Evolutionary conservation across 352 stramenopile species (phyloP), one percentile per base, ranked within the genome.

Genomic region (Hyaloperonospora brassicae): DNA sequence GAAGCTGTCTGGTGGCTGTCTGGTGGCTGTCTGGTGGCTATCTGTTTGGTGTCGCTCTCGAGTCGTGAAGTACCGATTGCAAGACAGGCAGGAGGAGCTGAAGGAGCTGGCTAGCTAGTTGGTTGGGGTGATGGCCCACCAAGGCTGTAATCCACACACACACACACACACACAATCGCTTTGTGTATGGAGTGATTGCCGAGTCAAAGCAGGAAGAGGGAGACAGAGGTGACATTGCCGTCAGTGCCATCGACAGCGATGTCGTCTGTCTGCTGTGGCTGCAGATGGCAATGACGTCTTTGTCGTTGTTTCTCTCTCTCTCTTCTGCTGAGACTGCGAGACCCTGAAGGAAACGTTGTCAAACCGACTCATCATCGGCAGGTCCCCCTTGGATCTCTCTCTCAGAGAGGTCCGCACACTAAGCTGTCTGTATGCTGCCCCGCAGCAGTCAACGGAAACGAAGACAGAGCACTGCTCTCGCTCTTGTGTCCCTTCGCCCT

Each of bases 141-240:
- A 87, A 90, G 80, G 80, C 80, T 85, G 59, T 90, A 83, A 90
- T 80, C 77, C 78, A 83, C 57, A 45, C 35, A 39, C 42, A 47
- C 39, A 38, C 41, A 48, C 47, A 38, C 41, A 48, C 47, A 56
- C 31, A 21, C 40, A 52, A 34, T 40, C 22, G 48, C n/a, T 25
- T 43, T 22, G 12, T 38, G 10, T 23, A 10, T 31, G 25, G 31
- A 50, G 45, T 59, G 46, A 50, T 51, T 54, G 47, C 50, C n/a
- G 27, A 51, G 51, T 62, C 42, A 36, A 22, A 51, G 43, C 43
- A 35, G 24, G 27, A 49, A 17, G 22, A 48, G 24, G 23, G 23
- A 49, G 10, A 38, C 5, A 47, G 2, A 8, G 25, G 12, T 25
- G 21, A 21, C 1, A 22, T 12, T 38, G 4, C 21, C 27, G 23